phyloP scores from a whole-genome alignment of 257 asterid species.

The Plantago major region DNA sequence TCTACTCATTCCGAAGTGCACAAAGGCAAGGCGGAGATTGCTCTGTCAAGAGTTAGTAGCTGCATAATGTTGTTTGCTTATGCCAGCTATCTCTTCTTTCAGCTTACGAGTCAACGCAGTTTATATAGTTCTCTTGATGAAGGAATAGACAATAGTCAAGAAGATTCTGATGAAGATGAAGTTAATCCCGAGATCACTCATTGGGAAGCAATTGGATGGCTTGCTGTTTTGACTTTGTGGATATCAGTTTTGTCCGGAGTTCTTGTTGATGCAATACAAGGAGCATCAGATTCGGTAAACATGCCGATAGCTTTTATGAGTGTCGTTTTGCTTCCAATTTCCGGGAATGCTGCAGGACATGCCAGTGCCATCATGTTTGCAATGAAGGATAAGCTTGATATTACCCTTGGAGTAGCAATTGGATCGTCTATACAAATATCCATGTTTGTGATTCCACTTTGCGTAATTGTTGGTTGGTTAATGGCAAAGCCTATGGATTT shows the following conservation, averaged over 20 bases:
- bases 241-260: slow-evolving; percentile 89
- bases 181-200: slow-evolving; percentile 67
- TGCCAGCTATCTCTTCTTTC: slow-evolving; percentile 89
- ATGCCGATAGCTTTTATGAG: slow-evolving; percentile 89
- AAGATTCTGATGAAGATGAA: slow-evolving; percentile 59
- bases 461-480: slow-evolving; percentile 93
- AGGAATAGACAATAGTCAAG: slow-evolving; percentile 48
- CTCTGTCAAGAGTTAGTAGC: slow-evolving; percentile 94
- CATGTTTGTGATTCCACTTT: slow-evolving; percentile 98
- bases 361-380: slow-evolving; percentile 99
- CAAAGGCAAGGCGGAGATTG: slow-evolving; percentile 78
- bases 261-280: slow-evolving; percentile 95
- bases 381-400: slow-evolving; percentile 86
- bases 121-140: slow-evolving; percentile 53
- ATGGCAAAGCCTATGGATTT: slow-evolving; percentile 96
- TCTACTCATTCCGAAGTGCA: slow-evolving; percentile 87
- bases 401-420: slow-evolving; percentile 85
- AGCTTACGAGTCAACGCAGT: slow-evolving; percentile 70
- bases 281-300: slow-evolving; percentile 83
- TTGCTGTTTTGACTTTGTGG: slow-evolving; percentile 78
- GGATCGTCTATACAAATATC: slow-evolving; percentile 99
- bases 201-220: slow-evolving; percentile 95
- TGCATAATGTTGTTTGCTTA: slow-evolving; percentile 89
- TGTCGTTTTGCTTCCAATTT: slow-evolving; percentile 87
- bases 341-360: slow-evolving; percentile 95